Evolutionary conservation across 768 basidiomycete species (phyloP).

Genomic region (Cantharellus cinnabarinus): DNA sequence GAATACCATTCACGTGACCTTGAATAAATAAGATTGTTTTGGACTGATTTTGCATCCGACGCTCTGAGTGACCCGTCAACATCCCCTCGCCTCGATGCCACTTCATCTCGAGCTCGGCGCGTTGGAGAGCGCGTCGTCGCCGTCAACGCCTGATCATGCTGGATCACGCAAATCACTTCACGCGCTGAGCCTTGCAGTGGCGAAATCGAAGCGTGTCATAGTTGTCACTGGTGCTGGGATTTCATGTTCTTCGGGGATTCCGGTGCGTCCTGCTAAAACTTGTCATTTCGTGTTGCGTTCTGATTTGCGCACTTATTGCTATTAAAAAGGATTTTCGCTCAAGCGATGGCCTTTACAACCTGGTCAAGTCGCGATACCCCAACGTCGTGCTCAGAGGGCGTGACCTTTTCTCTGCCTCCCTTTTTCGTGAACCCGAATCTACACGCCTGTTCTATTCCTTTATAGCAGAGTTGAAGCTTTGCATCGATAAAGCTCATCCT

Average conservation of each 20-base stretch:
- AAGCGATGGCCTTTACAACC: conserved; percentile 74
- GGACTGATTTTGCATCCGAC: no score
- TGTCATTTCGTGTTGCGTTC: neutral
- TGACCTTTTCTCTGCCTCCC: conserved; percentile 83
- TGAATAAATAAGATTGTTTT: no score
- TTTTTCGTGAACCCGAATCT: conserved; percentile 71
- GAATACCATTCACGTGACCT: no score
- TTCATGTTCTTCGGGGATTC: conserved; percentile 90
- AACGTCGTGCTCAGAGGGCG: conserved; percentile 73
- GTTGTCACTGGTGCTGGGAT: conserved; percentile 91
- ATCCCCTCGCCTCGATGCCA: no score
- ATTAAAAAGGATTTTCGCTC: conserved; percentile 77
- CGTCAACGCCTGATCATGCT: conserved; percentile 11
- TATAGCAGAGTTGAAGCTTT: conserved; percentile 72
- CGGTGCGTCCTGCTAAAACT: conserved; percentile 33
- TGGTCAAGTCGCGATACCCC: conserved; percentile 73
- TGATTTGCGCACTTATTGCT: neutral
- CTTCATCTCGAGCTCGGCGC: conserved; percentile 13
- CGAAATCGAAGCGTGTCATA: conserved; percentile 70
- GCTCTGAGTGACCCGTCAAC: no score
- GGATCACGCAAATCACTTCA: conserved; percentile 24
- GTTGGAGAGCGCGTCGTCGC: conserved; percentile 5
- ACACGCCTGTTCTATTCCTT: conserved; percentile 88
- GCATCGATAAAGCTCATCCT: conserved; percentile 60
- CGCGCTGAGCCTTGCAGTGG: conserved; percentile 55